These are phyloP conservation scores for Cunninghamia lanceolata DNA, from an alignment of 75 land plant genomes.

Conservation along the genomic window DNA sequence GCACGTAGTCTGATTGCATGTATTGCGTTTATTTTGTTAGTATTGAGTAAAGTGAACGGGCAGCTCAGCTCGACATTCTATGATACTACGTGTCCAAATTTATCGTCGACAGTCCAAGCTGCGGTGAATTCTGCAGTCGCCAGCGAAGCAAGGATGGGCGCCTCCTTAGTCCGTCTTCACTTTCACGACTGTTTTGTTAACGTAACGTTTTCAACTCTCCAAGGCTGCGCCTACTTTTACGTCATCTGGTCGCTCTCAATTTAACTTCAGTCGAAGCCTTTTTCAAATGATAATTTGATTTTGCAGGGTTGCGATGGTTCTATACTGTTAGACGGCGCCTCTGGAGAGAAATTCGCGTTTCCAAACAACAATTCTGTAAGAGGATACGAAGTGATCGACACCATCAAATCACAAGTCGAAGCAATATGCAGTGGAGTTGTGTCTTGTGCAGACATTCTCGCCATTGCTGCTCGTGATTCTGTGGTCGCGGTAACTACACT, in stretches of 20 bases:
- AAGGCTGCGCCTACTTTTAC: not conserved
- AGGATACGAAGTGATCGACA: constrained; percentile 43
- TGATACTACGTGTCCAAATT: constrained; percentile 20
- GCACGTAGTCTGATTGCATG: not conserved
- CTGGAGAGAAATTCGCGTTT: constrained; percentile 39
- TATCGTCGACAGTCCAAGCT: constrained; percentile 24
- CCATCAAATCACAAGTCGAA: constrained; percentile 35
- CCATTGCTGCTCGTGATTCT: constrained; percentile 42
- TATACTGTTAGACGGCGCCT: constrained; percentile 44
- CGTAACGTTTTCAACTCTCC: not conserved
- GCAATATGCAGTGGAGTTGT: constrained; percentile 22
- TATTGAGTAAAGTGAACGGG: constrained; percentile 5
- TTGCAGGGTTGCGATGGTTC: constrained; percentile 63
- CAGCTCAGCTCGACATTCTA: constrained; percentile 13
- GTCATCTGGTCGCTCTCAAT: not conserved
- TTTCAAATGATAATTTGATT: too few relatives aligned
- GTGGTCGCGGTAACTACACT: constrained; percentile 20
- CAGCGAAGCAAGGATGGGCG: constrained; percentile 35
- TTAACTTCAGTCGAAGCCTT: not conserved
- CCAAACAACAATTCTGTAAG: constrained; percentile 31
- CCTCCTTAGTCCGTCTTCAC: constrained; percentile 28
- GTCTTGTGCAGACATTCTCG: constrained; percentile 52
- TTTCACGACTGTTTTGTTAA: constrained; percentile 39
- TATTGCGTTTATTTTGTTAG: not conserved
- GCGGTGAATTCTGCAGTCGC: constrained; percentile 15